Base-by-base conservation (phyloP, 2,329 filamentous ascomycete species). In the Fusarium compactum region DNA sequence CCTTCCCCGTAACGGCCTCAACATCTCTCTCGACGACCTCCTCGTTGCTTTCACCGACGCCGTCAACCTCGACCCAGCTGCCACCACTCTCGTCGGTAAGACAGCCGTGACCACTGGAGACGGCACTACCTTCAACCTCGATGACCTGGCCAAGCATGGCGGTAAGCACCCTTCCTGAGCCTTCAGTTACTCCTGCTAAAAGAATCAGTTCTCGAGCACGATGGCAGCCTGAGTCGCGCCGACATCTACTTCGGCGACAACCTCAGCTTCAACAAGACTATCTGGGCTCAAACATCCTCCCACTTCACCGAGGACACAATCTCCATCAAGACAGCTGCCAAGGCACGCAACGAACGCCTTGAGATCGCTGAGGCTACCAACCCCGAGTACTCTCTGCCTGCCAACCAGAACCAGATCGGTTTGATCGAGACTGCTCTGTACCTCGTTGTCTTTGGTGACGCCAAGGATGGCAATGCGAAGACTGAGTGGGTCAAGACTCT, bases 201-300 rank as follows among this genome's bases (percentile, higher is more conserved):
- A 5, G 5, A 30, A 3, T 0, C 5, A 74, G 72, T 70, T 5
- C 32, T 74, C 12, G 72, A 74, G 18, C 72, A 74, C 12, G 72
- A 74, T 3, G 72, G 72, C 16, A 74, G 72, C 4, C 40, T 74
- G n/a, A 74, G 72, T 43, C 72, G 72, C 15, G 63, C 41, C 27
- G 72, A 74, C 4, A 29, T 65, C 29, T 70, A 64, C 56, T 71
- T 74, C 20, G 72, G 72, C 30, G 72, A 74, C 4, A 74, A 74
- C 27, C 43, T 66, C 27, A 74, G 69, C 40, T 74, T 74, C 61
- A 74, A 74, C 30, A 25, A 73, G 60, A 70, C 68, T 25, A 71
- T 74, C 43, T 74, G 72, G 72, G 38, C 40, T 2, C 11, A 48
- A 2, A 70, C 70, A 2, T 51, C 60, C 8, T 58, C 72, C 3